Evolutionary conservation across 768 basidiomycete genomes (phyloP).

Genomic region (Pleurotus cornucopiae): DNA sequence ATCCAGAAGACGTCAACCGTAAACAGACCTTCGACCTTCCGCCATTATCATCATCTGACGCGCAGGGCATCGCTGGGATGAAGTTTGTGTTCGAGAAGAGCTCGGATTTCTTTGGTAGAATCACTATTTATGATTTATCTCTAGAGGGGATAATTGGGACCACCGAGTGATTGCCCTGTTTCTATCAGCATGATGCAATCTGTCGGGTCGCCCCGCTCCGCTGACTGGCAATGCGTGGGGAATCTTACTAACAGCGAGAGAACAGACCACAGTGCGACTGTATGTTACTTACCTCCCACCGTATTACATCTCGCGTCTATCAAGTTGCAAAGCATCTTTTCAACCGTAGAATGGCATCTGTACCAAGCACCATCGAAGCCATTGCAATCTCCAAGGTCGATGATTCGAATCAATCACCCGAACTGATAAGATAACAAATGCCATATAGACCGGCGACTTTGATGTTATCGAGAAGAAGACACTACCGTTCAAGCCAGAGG

Average conservation of each 20-base stretch:
- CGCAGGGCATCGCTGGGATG: slow-evolving; percentile 38
- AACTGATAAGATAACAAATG: not conserved
- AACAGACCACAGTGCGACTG: not conserved
- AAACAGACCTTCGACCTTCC: slow-evolving; percentile 62
- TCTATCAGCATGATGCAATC: too few species aligned
- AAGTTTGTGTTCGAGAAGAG: slow-evolving; percentile 75
- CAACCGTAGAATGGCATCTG: slow-evolving; percentile 34
- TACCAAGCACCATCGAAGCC: slow-evolving; percentile 63
- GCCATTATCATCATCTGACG: slow-evolving; percentile 11
- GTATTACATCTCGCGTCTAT: slow-evolving; percentile 9
- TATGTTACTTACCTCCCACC: not conserved
- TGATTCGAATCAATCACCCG: not conserved
- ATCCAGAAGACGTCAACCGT: slow-evolving; percentile 78
- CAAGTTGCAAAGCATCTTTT: slow-evolving; percentile 8
- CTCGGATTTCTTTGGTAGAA: slow-evolving; percentile 82
- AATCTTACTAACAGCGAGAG: too few species aligned
- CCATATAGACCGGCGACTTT: slow-evolving; percentile 56
- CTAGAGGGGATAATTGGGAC: slow-evolving; percentile 25
- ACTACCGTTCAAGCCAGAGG: slow-evolving; percentile 57
- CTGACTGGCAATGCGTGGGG: too few species aligned
- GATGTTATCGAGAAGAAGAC: slow-evolving; percentile 71
- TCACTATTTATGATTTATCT: slow-evolving; percentile 66
- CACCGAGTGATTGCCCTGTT: too few species aligned
- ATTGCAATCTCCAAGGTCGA: slow-evolving; percentile 63
- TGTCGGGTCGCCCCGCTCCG: too few species aligned